Evolutionary conservation across 352 stramenopile species (phyloP), one percentile per base, ranked within the genome.

Genomic region (Phytophthora fragariae): DNA sequence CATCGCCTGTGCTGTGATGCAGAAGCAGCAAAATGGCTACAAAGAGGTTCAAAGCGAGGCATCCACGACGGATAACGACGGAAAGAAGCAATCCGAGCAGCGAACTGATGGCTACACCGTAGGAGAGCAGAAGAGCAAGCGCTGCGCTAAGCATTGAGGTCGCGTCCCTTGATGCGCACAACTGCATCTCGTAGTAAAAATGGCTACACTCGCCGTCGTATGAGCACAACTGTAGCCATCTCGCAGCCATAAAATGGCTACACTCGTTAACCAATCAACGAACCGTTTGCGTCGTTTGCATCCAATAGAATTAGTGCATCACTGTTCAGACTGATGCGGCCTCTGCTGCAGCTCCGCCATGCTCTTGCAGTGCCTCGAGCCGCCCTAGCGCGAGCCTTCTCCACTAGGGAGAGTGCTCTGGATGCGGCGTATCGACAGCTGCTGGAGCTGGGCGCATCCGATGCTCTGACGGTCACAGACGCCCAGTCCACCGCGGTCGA

Each of bases 401-500:
- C 57, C 8, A 44, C 31, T 29, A 21, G 5, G 52, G 5, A 60
- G 31, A 47, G 61, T 29, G 46, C 12, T 44, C 58, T 83, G 9
- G 66, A 80, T 55, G 72, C 53, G 11, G 78, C 77, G 6, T 85
- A 85, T 41, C 71, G 73, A 3, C 70, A 80, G 65, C 70, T 90
- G 19, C 71, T 92, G 10, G 83, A 85, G 19, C 27, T 68, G 33
- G 63, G 62, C 14, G 39, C 63, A 2, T 52, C 47, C 3, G 65
- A 74, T 4, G 37, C 21, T 15, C 73, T 84, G 14, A 72, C 62
- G 10, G 70, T 86, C 64, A 77, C 85, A 3, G 70, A 76, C 10
- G 76, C 75, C 21, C 89, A 95, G 59, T 57, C 68, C 14, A 73
- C 46, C 0, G 85, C 89, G 12, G 79, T 93, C 27, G 69, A 65